phyloP scores from a whole-genome alignment of 768 basidiomycete species.

The Hypholoma fasciculare region DNA sequence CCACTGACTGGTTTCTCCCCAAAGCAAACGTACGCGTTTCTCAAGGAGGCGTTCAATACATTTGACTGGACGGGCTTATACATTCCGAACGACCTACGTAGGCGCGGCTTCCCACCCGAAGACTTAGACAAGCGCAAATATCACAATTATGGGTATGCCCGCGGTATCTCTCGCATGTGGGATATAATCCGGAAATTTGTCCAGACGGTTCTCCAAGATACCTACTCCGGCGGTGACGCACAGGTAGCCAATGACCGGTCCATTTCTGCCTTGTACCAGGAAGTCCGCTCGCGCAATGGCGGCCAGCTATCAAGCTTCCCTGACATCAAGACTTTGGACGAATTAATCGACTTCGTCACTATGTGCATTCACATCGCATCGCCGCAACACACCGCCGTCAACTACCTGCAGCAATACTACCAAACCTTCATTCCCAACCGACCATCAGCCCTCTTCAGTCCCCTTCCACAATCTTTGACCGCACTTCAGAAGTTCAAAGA shows the following conservation, averaged over 20 bases:
- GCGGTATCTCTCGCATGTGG: slow-evolving; percentile 26
- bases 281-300: slow-evolving; percentile 20
- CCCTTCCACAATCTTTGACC: slow-evolving; percentile 19
- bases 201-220: slow-evolving; percentile 10
- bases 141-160: slow-evolving; percentile 29
- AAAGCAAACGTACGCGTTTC: slow-evolving; percentile 15
- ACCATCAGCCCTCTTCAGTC: slow-evolving; percentile 25
- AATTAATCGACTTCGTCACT: slow-evolving; percentile 26
- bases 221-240: slow-evolving; percentile 18
- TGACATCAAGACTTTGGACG: slow-evolving; percentile 21
- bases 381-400: slow-evolving; percentile 32
- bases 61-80: slow-evolving; percentile 27
- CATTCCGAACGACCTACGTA: slow-evolving; percentile 25
- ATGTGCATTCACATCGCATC: slow-evolving; percentile 33
- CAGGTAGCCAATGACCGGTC: slow-evolving; percentile 20
- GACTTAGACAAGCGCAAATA: slow-evolving; percentile 22
- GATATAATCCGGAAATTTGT: slow-evolving; percentile 26
- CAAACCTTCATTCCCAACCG: slow-evolving; percentile 31
- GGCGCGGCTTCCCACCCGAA: slow-evolving; percentile 27
- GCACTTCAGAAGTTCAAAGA: slow-evolving; percentile 20
- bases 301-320: slow-evolving; percentile 26
- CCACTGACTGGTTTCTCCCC: slow-evolving; percentile 16
- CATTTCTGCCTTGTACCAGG: slow-evolving; percentile 20
- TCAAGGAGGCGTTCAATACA: slow-evolving; percentile 18
- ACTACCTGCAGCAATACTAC: slow-evolving; percentile 34